Evolutionary conservation across 441 rosid genomes (phyloP), one percentile per base, ranked within the genome.

Genomic region (Daphne laureola): DNA sequence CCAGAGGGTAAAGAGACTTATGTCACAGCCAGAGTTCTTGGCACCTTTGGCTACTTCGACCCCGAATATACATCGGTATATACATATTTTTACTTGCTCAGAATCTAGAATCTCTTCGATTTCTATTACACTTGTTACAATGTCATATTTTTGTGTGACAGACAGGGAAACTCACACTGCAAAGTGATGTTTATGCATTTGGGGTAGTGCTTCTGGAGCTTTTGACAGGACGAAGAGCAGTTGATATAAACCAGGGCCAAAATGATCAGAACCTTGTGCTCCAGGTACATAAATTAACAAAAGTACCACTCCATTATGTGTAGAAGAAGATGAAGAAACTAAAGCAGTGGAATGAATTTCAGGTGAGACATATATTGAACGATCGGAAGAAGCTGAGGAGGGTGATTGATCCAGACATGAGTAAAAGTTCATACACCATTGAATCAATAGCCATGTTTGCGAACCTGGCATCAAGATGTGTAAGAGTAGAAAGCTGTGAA

Each of bases 21-120:
- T 25, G 82, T 82, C 48, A 87, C 96, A 21, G 98, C 98, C 26
- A 79, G 86, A 67, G 95, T 91, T 72, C 86, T 91, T 0, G 98
- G 98, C 61, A 88, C 96, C 15, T 91, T 91, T 55, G 98, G 98
- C 74, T 91, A 91, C 64, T 88, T 91, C 5, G 98, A 91, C 48
- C 96, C 98, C 14, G 96, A 88, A 68, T 88, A 88, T 57, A 84
- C 96, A 63, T 88, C 93, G 65, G 93, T 91, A 77, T 11, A 69
- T 63, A 59, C 48, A 38, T 18, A 18, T 21, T 21, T 46, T 56
- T 27, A 51, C 47, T 5, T 36, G 12, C 16, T 21, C 47, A 49
- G 25, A 35, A 12, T 23, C 21, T 26, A 12, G 25, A 54, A 31
- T 17, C 43, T 42, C 26, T 40, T 54, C 17, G 36, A 54, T 54